Percentiles rank a stretch among this genome's conserved stretches.
Conservation (phyloP, 805 yeast genomes). For the Metschnikowia amazonensis region DNA sequence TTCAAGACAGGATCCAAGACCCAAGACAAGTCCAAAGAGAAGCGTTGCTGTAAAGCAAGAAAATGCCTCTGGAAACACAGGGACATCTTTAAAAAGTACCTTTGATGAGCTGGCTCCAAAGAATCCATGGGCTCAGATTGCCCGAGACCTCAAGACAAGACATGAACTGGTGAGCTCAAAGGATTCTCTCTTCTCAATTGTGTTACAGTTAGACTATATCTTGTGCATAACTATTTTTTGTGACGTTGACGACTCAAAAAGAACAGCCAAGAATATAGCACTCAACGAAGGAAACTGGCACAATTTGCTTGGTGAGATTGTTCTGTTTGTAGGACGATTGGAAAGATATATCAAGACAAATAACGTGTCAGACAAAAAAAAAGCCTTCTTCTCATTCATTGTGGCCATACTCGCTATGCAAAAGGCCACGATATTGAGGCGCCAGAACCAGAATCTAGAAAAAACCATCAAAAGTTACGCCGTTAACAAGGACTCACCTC, state of each 20-base stretch:
- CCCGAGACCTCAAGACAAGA: constrained; percentile 8
- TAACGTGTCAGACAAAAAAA: constrained; percentile 13
- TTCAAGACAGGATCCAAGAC: not conserved
- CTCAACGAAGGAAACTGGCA: constrained; percentile 13
- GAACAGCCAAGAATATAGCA: not conserved
- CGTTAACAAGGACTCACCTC: constrained; percentile 10
- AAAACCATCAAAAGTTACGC: constrained; percentile 24
- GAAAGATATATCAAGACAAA: constrained; percentile 16
- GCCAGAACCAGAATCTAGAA: constrained; percentile 27
- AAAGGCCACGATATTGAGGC: constrained; percentile 28
- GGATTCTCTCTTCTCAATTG: constrained; percentile 18
- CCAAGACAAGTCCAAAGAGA: not conserved
- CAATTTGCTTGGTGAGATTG: constrained; percentile 11
- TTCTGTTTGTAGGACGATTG: constrained; percentile 13
- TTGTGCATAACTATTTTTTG: constrained; percentile 9
- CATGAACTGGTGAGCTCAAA: constrained; percentile 10
- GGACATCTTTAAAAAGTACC: not conserved
- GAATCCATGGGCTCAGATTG: constrained; percentile 5
- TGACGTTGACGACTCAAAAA: constrained; percentile 9
- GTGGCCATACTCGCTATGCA: constrained; percentile 28
- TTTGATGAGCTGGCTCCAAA: not conserved
- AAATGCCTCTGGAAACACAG: not conserved
- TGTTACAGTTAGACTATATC: constrained; percentile 21
- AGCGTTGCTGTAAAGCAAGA: not conserved
- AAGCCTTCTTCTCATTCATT: constrained; percentile 15